phyloP scores from a whole-genome alignment of 169 alveolate species.

The Plasmodium knowlesi region DNA sequence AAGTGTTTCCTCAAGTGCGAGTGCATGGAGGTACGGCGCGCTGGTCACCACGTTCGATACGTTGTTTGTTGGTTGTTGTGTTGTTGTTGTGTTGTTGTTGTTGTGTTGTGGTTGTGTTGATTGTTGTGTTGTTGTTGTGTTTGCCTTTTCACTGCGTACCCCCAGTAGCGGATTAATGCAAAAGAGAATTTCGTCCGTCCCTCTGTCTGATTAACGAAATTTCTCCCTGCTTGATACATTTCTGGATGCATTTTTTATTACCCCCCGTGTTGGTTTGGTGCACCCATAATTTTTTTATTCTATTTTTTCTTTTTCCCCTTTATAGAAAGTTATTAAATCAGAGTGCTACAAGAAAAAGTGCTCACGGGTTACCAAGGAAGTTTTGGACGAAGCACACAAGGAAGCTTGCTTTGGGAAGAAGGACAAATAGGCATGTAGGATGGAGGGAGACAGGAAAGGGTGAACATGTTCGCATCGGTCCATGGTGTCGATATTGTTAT shows the following conservation, averaged over 20 bases:
- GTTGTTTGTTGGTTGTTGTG: too few species aligned
- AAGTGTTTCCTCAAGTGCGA: conserved; percentile 83
- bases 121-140: too few species aligned
- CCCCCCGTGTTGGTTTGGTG: not conserved
- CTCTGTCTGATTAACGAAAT: not conserved
- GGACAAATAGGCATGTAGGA: not conserved
- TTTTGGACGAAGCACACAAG: conserved; percentile 68
- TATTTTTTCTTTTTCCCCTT: conserved; percentile 2
- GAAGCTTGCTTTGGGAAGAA: conserved; percentile 60
- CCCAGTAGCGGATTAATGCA: not conserved
- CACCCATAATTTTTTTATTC: not conserved
- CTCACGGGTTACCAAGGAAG: conserved; percentile 67
- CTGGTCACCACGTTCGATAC: not conserved
- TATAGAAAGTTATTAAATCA: conserved; percentile 59
- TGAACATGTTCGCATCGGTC: not conserved
- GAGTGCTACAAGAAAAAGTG: conserved; percentile 68
- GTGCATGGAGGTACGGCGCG: conserved; percentile 81
- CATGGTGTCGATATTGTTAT: not conserved
- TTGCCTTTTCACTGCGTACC: not conserved
- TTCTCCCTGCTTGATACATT: not conserved
- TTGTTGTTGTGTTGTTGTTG: too few species aligned
- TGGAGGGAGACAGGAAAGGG: not conserved
- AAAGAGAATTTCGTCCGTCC: not conserved
- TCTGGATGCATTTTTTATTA: not conserved
- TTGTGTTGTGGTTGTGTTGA: too few species aligned